Evolutionary conservation across 2,329 filamentous ascomycete species (phyloP), one percentile per base, ranked within the genome.

Genomic region (Nemania sp.): DNA sequence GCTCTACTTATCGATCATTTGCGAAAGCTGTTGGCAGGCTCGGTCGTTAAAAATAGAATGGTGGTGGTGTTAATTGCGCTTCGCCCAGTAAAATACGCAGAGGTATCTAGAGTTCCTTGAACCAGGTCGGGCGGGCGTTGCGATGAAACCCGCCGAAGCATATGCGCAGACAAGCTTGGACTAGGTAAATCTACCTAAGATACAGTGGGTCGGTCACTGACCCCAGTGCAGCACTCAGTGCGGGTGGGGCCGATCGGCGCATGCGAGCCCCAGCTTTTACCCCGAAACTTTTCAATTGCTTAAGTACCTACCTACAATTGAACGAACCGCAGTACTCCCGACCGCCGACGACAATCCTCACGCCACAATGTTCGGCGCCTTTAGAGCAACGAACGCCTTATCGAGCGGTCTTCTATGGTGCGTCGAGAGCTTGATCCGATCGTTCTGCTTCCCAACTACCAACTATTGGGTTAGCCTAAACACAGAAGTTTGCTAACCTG

Each of bases 351-450:
- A 59, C 60, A 55, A n/a, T 27, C 47, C 54, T 55, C 69, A 69
- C 62, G 57, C 78, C 58, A 86, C 74, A 71, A 97, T 97, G 94
- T 95, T 94, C 80, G 92, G 92, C 77, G 86, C 91, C 73, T 93
- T 97, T 84, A 92, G 91, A 83, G 86, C 92, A 74, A 94, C 93
- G 52, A 92, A 89, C 72, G 85, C 92, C 67, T 85, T 97, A 26
- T 90, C 89, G 64, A 88, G 92, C 71, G 94, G 94, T 81, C 90
- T 97, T 62, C 86, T 97, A 74, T 97, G 94, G 91, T 93, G 86
- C 54, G 81, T 65, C 10, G 11, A 43, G 24, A 13, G n/a, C n/a
- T n/a, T 27, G 6, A 26, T 20, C 15, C 26, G n/a, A n/a, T 5
- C 27, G 35, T 51, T n/a, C n/a, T n/a, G n/a, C n/a, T n/a, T n/a